These are phyloP conservation scores for Bonia amplexicaulis DNA, from an alignment of 176 grass and related monocot genomes.

Conservation along the genomic window DNA sequence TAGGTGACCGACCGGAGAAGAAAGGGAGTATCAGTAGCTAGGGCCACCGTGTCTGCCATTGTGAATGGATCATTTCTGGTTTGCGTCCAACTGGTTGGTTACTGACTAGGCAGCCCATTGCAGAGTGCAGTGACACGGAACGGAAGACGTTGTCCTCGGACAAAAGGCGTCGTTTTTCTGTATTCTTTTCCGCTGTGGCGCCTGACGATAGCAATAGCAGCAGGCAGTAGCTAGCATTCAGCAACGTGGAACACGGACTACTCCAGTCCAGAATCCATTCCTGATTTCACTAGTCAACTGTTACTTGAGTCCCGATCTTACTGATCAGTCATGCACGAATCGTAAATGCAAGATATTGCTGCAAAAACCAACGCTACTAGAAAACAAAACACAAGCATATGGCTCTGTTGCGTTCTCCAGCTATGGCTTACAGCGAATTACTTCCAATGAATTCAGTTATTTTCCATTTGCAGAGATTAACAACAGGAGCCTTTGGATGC, in stretches of 20 bases:
- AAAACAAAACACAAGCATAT: too few species aligned
- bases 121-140: not conserved
- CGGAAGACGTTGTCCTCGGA: not conserved
- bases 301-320: not conserved
- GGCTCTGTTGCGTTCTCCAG: too few species aligned
- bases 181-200: not conserved
- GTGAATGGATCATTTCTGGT: constrained; percentile 11
- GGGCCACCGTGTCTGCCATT: constrained; percentile 31
- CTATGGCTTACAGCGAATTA: too few species aligned
- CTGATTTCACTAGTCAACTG: constrained; percentile 6
- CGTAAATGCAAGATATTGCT: not conserved
- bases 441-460: too few species aligned
- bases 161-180: not conserved
- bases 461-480: too few species aligned
- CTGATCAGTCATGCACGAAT: not conserved
- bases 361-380: too few species aligned
- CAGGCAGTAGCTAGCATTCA: too few species aligned
- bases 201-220: too few species aligned
- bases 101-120: not conserved
- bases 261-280: not conserved
- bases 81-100: constrained; percentile 20
- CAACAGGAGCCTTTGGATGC: too few species aligned
- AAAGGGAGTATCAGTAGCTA: not conserved
- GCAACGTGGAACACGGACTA: too few species aligned
- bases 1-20: not conserved